Conservation (phyloP, 78 protist species). For the Speleostelium caveatum region DNA sequence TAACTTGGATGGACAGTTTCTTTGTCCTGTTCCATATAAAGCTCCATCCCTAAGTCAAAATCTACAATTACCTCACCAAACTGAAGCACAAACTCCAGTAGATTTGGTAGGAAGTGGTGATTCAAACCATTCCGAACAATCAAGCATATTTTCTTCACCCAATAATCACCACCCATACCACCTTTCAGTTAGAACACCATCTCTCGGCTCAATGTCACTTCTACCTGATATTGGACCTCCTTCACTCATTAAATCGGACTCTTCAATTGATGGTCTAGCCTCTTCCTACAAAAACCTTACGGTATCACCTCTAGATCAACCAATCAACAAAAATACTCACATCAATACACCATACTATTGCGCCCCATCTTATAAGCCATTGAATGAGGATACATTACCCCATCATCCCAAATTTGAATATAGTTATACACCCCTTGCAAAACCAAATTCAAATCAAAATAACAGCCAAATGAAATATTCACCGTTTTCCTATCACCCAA, state of each 20-base stretch:
- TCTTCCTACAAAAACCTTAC: conserved; percentile 41
- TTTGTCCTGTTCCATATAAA: conserved; percentile 57
- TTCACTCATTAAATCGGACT: neutral
- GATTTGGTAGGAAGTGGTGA: neutral
- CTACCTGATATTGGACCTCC: neutral
- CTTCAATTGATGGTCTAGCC: conserved; percentile 32
- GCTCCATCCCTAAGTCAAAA: conserved; percentile 62
- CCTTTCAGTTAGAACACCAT: neutral
- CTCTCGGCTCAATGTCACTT: neutral
- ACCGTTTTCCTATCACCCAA: neutral
- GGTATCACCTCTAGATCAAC: conserved; percentile 1
- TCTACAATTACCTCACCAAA: neutral
- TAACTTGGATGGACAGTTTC: conserved; percentile 22
- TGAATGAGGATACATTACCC: conserved; percentile 52
- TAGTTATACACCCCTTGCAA: conserved; percentile 33
- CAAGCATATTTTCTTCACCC: neutral
- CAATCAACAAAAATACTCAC: neutral
- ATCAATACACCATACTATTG: conserved; percentile 54
- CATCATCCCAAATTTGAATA: conserved; percentile 58
- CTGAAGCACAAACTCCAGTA: neutral
- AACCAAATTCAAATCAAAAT: conserved; percentile 15
- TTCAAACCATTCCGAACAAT: neutral
- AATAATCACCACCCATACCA: conserved; percentile 10
- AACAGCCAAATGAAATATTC: conserved; percentile 20
- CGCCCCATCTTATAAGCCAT: conserved; percentile 74